Evolutionary conservation across 1,284 basidiomycete genomes (phyloP).

Genomic region (Melampsora abietis-canadensis): DNA sequence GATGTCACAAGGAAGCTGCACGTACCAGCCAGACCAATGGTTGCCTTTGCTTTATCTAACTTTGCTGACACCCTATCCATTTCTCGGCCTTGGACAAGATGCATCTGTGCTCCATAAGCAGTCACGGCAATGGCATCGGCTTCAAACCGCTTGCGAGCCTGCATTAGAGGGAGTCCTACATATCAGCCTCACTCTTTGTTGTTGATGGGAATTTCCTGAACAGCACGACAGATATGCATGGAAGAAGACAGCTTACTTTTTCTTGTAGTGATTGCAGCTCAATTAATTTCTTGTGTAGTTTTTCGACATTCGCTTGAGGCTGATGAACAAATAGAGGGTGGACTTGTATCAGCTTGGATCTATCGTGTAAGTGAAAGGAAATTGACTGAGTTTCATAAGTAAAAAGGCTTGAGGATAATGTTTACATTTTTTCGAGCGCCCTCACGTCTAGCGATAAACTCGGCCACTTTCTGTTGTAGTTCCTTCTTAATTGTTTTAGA

Average conservation of each 20-base stretch:
- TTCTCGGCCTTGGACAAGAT: slow-evolving; percentile 87
- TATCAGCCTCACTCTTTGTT: too few relatives aligned
- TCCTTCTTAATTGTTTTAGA: slow-evolving; percentile 72
- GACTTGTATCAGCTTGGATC: neutral
- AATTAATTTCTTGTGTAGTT: slow-evolving; percentile 79
- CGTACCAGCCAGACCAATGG: slow-evolving; percentile 76
- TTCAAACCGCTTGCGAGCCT: slow-evolving; percentile 89
- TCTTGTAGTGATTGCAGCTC: slow-evolving; percentile 73
- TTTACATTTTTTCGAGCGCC: slow-evolving; percentile 31
- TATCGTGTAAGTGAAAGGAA: neutral
- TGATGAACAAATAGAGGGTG: slow-evolving; percentile 46
- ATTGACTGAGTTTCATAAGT: neutral
- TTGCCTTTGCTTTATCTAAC: slow-evolving; percentile 82
- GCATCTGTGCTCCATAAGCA: slow-evolving; percentile 86
- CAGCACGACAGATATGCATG: neutral
- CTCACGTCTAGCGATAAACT: slow-evolving; percentile 40
- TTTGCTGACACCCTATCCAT: slow-evolving; percentile 84
- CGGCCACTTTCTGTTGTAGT: slow-evolving; percentile 60
- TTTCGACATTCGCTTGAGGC: slow-evolving; percentile 73
- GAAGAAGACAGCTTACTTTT: slow-evolving; percentile 57
- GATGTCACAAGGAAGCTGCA: slow-evolving; percentile 40
- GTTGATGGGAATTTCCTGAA: too few relatives aligned
- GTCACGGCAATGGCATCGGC: slow-evolving; percentile 90
- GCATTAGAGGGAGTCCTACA: slow-evolving; percentile 43
- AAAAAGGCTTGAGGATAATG: neutral